Percentiles rank a stretch among this genome's conserved stretches.
Evolutionary conservation across 2,329 filamentous ascomycete species (phyloP).

Genomic region (Penicillium griseofulvum): DNA sequence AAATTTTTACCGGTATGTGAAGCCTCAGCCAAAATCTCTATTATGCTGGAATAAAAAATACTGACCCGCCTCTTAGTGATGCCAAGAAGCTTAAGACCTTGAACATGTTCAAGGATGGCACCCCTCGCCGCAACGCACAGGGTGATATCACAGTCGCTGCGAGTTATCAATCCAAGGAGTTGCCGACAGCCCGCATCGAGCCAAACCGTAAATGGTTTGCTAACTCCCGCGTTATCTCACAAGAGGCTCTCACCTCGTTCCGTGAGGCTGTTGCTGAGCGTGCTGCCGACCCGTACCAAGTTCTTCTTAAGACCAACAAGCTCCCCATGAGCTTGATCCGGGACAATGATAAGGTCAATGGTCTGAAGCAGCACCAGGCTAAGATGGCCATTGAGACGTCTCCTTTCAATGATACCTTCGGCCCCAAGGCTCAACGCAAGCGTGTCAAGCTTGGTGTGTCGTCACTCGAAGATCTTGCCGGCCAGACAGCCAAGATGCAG

Average conservation of each 20-base stretch:
- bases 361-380: constrained; percentile 85
- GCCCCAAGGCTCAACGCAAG: constrained; percentile 89
- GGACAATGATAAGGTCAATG: constrained; percentile 74
- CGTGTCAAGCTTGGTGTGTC: constrained; percentile 83
- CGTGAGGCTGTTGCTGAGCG: constrained; percentile 89
- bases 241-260: constrained; percentile 83
- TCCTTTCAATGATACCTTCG: constrained; percentile 86
- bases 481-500: constrained; percentile 74
- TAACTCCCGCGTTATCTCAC: constrained; percentile 86
- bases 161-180: constrained; percentile 76
- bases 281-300: constrained; percentile 84
- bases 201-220: constrained; percentile 98
- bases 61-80: constrained; percentile 42
- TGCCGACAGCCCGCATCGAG: constrained; percentile 82
- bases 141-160: constrained; percentile 85
- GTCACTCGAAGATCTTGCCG: constrained; percentile 77
- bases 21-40: constrained; percentile 28
- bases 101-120: constrained; percentile 88
- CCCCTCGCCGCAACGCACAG: constrained; percentile 73
- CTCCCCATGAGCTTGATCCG: constrained; percentile 91
- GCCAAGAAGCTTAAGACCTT: constrained; percentile 86
- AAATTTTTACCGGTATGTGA: constrained; percentile 81
- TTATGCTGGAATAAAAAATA: neutral
- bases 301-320: constrained; percentile 96
- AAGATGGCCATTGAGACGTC: constrained; percentile 89